Evolutionary conservation across 2,329 filamentous ascomycete species (phyloP), one percentile per base, ranked within the genome.

Genomic region (Verticillium klebahnii): DNA sequence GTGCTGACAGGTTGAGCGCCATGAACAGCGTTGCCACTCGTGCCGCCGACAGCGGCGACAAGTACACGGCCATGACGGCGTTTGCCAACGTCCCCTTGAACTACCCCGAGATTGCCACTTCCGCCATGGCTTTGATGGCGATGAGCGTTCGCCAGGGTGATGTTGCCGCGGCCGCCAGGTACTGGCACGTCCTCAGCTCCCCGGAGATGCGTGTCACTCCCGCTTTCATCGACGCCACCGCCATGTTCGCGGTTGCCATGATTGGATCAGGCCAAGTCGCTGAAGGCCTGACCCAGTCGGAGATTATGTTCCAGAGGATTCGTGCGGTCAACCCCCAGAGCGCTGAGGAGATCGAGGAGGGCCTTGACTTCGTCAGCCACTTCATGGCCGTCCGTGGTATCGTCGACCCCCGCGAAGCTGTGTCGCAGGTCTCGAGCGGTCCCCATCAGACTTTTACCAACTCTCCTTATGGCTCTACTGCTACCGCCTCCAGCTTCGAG

Each of bases 201-300:
- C 82, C 87, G 2, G 83, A 87, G 62, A 81, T 86, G 69, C 79
- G 82, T 59, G 82, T 86, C 37, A 83, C 84, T 14, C 73, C 82
- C 60, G 80, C 87, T 36, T 89, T 96, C 74, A 90, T 97, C 65
- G 93, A 97, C 77, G 91, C 93, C 29, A 90, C 92, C 14, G 86
- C 91, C 62, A 97, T 97, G 92, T 97, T 94, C 70, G 87, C 91
- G 15, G 87, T 96, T 62, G 92, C 93, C 57, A 82, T 98, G 74
- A 90, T 98, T 71, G 90, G 91, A 60, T 92, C 91, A 65, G 92
- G 93, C 52, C 89, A 93, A 70, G 85, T 93, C 57, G 87, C 89
- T n/a, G 91, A 94, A 71, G 95, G 90, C 58, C 77, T 98, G 62
- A 80, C 83, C 14, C 87, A 95, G 72, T 89, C 91, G 11, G 91